Evolutionary conservation across 2,329 filamentous ascomycete species (phyloP).

Genomic region (Aureobasidium vineae): DNA sequence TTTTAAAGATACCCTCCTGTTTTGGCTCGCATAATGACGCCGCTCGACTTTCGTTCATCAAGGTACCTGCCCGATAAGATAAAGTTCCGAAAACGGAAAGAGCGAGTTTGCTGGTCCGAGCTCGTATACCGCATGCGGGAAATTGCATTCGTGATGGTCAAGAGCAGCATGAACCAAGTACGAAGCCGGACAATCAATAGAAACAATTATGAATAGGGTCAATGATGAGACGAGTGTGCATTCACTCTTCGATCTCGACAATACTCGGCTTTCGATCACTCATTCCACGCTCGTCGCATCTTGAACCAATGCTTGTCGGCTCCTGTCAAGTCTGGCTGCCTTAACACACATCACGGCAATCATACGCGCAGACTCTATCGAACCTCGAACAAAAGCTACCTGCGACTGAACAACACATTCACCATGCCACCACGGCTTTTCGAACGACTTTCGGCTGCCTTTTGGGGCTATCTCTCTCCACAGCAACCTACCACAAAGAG

Average conservation of each 20-base stretch:
- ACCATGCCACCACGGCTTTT: conserved; percentile 20
- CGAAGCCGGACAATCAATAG: not conserved
- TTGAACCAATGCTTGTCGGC: not conserved
- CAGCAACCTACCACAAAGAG: not conserved
- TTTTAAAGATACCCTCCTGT: conserved; percentile 3
- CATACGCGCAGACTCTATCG: not conserved
- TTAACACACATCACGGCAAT: not conserved
- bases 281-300: not conserved
- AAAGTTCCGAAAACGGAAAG: conserved; percentile 8
- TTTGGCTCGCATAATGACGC: not conserved
- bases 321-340: not conserved
- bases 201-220: conserved; percentile 3
- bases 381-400: not conserved
- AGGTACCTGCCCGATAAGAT: conserved; percentile 20
- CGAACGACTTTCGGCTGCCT: conserved; percentile 38
- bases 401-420: not conserved
- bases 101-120: not conserved
- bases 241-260: conserved; percentile 3
- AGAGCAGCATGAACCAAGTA: not conserved
- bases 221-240: not conserved
- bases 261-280: not conserved
- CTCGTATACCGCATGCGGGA: conserved; percentile 16
- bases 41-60: not conserved
- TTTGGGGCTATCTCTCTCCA: conserved; percentile 47
- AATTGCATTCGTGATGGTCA: not conserved